phyloP scores from a whole-genome alignment of 192 early-diverging fungal species.

The Allomyces macrogynus region DNA sequence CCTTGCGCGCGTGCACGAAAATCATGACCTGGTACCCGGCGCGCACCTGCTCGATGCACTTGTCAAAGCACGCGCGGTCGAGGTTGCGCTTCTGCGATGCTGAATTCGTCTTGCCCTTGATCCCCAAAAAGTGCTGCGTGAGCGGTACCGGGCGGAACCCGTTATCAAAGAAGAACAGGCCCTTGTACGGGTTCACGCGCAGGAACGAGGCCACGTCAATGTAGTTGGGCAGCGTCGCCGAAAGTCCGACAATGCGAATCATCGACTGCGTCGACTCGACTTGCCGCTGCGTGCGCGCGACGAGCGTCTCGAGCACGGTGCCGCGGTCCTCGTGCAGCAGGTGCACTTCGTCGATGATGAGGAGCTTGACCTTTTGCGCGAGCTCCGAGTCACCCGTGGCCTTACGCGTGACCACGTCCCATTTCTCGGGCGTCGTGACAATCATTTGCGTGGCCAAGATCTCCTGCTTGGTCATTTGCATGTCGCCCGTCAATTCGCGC shows the following conservation, averaged over 20 bases:
- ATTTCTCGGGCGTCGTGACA: slow-evolving; percentile 98
- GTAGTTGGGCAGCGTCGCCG: slow-evolving; percentile 96
- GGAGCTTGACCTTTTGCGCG: slow-evolving; percentile 65
- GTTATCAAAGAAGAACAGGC: slow-evolving; percentile 90
- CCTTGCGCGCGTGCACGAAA: slow-evolving; percentile 96
- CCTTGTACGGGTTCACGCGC: slow-evolving; percentile 75
- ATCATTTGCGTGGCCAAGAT: slow-evolving; percentile 87
- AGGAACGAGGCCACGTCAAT: slow-evolving; percentile 76
- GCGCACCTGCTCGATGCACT: slow-evolving; percentile 45
- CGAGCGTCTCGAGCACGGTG: slow-evolving; percentile 85
- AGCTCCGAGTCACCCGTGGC: slow-evolving; percentile 84
- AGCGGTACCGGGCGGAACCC: slow-evolving; percentile 90
- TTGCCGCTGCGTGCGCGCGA: slow-evolving; percentile 82
- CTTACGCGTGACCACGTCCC: slow-evolving; percentile 99
- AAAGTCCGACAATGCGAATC: slow-evolving; percentile 92
- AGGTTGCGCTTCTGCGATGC: slow-evolving; percentile 37
- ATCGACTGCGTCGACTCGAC: slow-evolving; percentile 78
- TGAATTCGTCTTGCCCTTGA: slow-evolving; percentile 71
- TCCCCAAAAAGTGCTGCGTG: slow-evolving; percentile 85
- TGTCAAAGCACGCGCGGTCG: slow-evolving; percentile 73
- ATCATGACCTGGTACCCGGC: slow-evolving; percentile 96
- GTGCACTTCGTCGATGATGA: slow-evolving; percentile 97
- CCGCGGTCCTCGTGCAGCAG: slow-evolving; percentile 91
- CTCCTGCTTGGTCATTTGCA: slow-evolving; percentile 92
- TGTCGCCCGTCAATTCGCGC: slow-evolving; percentile 88